Percentiles rank a stretch among this genome's conserved stretches.
These are phyloP conservation scores for Nitzschia putrida DNA, from an alignment of 108 stramenopile species.

Conservation along the genomic window DNA sequence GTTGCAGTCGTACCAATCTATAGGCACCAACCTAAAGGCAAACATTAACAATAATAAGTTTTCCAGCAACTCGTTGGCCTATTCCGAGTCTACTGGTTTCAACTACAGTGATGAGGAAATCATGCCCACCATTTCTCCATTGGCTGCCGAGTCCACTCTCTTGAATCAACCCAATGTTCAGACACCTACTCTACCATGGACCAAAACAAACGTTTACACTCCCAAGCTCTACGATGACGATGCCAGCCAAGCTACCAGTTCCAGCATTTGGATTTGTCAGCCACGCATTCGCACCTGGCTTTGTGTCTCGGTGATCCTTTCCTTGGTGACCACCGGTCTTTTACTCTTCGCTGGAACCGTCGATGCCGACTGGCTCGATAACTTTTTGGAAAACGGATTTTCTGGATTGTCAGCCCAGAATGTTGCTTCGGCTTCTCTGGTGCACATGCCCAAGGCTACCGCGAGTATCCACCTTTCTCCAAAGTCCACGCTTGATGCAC, in stretches of 20 bases:
- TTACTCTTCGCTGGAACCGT: conserved; percentile 2
- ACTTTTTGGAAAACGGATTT: conserved; percentile 10
- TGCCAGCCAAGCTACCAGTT: not conserved
- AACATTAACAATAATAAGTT: not conserved
- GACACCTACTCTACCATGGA: no score
- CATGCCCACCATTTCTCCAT: not conserved
- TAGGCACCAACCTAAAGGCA: not conserved
- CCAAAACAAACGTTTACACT: not conserved
- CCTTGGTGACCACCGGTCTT: not conserved
- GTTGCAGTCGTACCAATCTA: not conserved
- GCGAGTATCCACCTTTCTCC: not conserved
- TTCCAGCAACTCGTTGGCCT: conserved; percentile 6
- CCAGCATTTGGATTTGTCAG: not conserved
- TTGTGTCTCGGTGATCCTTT: not conserved
- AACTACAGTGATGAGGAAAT: not conserved
- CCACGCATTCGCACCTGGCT: conserved; percentile 7
- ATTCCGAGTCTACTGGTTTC: conserved; percentile 2
- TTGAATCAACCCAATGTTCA: not conserved
- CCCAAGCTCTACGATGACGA: not conserved
- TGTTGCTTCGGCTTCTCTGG: conserved; percentile 9
- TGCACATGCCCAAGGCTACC: not conserved
- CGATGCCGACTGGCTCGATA: conserved; percentile 22
- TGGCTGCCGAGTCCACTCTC: conserved; percentile 4
- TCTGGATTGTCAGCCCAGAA: not conserved
- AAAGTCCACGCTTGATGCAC: not conserved